Evolutionary conservation across 176 grass and related monocot species (phyloP).

Genomic region (Lolium rigidum): DNA sequence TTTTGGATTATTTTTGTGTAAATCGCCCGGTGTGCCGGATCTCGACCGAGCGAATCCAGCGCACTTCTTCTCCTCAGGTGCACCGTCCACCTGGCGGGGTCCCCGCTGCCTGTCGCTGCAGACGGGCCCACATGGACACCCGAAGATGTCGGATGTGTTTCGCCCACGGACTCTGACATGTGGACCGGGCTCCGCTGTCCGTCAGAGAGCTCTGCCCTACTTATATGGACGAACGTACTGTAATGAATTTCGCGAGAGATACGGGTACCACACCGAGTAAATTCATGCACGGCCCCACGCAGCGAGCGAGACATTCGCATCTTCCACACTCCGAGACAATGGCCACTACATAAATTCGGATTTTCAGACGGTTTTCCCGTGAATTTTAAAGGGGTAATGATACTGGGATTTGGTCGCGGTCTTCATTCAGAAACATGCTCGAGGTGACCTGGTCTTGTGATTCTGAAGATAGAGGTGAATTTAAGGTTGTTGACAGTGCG

Average conservation of each 20-base stretch:
- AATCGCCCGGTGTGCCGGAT: slow-evolving; percentile 7
- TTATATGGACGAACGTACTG: neutral
- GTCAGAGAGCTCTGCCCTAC: neutral
- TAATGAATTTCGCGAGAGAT: neutral
- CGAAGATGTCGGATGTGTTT: neutral
- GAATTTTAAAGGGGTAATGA: too few relatives aligned
- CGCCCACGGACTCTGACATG: slow-evolving; percentile 19
- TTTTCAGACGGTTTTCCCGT: too few relatives aligned
- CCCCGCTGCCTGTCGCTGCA: neutral
- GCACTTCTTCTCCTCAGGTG: slow-evolving; percentile 38
- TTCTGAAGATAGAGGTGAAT: neutral
- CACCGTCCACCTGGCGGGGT: slow-evolving; percentile 30
- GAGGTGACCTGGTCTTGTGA: neutral
- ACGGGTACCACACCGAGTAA: neutral
- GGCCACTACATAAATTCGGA: too few relatives aligned
- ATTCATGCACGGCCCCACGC: too few relatives aligned
- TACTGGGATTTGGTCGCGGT: neutral
- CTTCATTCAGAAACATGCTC: neutral
- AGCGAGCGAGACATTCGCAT: too few relatives aligned
- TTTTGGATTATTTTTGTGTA: too few relatives aligned
- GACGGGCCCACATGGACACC: slow-evolving; percentile 24
- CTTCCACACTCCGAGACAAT: too few relatives aligned
- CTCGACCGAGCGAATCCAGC: slow-evolving; percentile 22
- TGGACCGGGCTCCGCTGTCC: neutral
- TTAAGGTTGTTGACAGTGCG: neutral